Base-by-base conservation (phyloP, 2,329 filamentous ascomycete genomes). In the Teratosphaeria gauchensis region DNA sequence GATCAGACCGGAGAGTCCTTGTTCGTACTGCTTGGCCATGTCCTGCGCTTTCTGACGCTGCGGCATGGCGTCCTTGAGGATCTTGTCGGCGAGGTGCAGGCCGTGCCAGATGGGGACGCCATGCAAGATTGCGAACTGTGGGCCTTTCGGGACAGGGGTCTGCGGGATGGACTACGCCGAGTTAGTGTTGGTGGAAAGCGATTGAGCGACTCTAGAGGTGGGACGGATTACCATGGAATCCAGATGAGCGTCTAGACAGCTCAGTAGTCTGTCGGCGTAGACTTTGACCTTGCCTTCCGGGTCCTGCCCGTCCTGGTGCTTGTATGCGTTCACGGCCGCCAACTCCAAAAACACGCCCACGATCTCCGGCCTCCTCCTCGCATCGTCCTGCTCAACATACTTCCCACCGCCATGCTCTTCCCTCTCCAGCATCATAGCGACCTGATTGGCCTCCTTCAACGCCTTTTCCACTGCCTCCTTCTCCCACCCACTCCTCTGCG, bases 341-440 rank as follows among this genome's bases (percentile, higher is more conserved):
- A 80, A 61, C 64, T 77, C 76, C 5, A 78, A 66, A 56, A 75
- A 73, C 31, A 74, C 60, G n/a, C 73, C 77, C 35, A 79, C 67
- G 3, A 76, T 70, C 3, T 67, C 65, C 1, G 76, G 74, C 52
- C 67, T 63, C 58, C 58, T 67, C 56, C 71, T 69, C n/a, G 67
- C 62, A 62, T 77, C 71, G 9, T 64, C 59, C 1, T 8, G 14
- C 52, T 57, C 58, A 6, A 59, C 57, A 9, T 64, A 32, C 52
- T 62, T 63, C 9, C 64, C 64, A 9, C 65, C 64, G 51, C 70
- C 66, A 65, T 80, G 77, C 58, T 72, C 70, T 52, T 70, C 61
- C 4, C 69, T 68, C 59, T 78, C 75, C 65, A 79, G 68, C 61
- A 78, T 58, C 51, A 73, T 68, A 16, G 72, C 70, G 7, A 79